Conservation (phyloP, 345 rosid genomes). For the Erodium maritimum region DNA sequence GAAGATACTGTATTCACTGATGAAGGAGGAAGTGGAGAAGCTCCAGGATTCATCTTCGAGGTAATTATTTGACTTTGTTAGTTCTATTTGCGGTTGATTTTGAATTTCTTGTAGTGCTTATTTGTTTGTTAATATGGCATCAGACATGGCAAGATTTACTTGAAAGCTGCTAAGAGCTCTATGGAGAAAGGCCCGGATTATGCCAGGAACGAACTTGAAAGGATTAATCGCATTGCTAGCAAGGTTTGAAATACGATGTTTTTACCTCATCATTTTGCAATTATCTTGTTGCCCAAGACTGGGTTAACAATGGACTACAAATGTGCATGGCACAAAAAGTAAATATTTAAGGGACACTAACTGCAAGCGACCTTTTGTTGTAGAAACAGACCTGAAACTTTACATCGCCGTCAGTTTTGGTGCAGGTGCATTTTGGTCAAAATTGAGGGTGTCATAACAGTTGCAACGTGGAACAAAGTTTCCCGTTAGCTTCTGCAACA, state of each 20-base stretch:
- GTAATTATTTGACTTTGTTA: constrained; percentile 22
- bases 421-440: too few species aligned
- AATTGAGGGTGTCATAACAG: too few species aligned
- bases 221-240: constrained; percentile 74
- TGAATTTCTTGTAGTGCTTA: not conserved
- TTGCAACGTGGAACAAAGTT: too few species aligned
- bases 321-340: too few species aligned
- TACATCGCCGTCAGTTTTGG: too few species aligned
- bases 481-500: too few species aligned
- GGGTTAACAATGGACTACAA: too few species aligned
- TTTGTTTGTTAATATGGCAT: constrained; percentile 3
- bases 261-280: not conserved
- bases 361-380: too few species aligned
- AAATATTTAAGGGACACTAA: too few species aligned
- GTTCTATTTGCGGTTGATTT: not conserved
- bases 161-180: constrained; percentile 55
- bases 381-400: too few species aligned
- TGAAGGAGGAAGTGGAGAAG: constrained; percentile 67
- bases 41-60: constrained; percentile 58
- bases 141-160: constrained; percentile 77
- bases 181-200: constrained; percentile 75
- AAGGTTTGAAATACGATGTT: constrained; percentile 32
- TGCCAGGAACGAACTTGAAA: constrained; percentile 62
- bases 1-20: constrained; percentile 45
- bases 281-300: not conserved